Percentiles rank a stretch among this genome's conserved stretches.
phyloP scores from a whole-genome alignment of 23 red algal species.

The Cyanidiococcus yangmingshanensis region DNA sequence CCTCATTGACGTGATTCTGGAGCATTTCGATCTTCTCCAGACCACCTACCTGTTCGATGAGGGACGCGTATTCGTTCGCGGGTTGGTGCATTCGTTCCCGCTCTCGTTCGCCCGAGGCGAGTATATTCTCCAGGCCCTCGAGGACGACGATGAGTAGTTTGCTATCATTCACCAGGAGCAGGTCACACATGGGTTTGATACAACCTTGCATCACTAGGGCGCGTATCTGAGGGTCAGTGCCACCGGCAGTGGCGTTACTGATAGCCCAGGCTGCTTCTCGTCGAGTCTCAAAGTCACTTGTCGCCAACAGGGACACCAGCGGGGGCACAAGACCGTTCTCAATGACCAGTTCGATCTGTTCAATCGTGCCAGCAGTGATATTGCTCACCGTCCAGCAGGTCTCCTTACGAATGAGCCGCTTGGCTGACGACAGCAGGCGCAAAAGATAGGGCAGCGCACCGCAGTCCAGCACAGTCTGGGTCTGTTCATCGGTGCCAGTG shows the following conservation, averaged over 20 bases:
- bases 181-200: slow-evolving; percentile 85
- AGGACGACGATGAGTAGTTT: slow-evolving; percentile 66
- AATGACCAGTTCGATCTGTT: slow-evolving; percentile 76
- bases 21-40: slow-evolving; percentile 83
- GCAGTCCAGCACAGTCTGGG: slow-evolving; percentile 81
- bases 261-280: slow-evolving; percentile 95
- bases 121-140: slow-evolving; percentile 89
- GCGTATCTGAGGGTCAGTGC: slow-evolving; percentile 52
- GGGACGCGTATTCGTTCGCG: slow-evolving; percentile 57
- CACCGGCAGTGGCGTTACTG: slow-evolving; percentile 88
- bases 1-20: slow-evolving; percentile 73
- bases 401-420: slow-evolving; percentile 91
- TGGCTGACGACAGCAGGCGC: slow-evolving; percentile 58
- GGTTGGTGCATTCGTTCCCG: slow-evolving; percentile 24
- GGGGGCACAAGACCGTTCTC: slow-evolving; percentile 75
- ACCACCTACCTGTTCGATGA: slow-evolving; percentile 72
- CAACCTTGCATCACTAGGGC: slow-evolving; percentile 61
- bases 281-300: slow-evolving; percentile 90
- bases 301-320: slow-evolving; percentile 56
- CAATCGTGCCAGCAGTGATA: slow-evolving; percentile 86
- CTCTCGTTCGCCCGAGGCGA: slow-evolving; percentile 59
- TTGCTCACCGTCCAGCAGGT: slow-evolving; percentile 90
- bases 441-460: slow-evolving; percentile 52
- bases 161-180: slow-evolving; percentile 68
- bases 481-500: slow-evolving; percentile 79